These are phyloP conservation scores for Penicillium paneum DNA, from an alignment of 2,329 filamentous ascomycete species.

Conservation along the genomic window DNA sequence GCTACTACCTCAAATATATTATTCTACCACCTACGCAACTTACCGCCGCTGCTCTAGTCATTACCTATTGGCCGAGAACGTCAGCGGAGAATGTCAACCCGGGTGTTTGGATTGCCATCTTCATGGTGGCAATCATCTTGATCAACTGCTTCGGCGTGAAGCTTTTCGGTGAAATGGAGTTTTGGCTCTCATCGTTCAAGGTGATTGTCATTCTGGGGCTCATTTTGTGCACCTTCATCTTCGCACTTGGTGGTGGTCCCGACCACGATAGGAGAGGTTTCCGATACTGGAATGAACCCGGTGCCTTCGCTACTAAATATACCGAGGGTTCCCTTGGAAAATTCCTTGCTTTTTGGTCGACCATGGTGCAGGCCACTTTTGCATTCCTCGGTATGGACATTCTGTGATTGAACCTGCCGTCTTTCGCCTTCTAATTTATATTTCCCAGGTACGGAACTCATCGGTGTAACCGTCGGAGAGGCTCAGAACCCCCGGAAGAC, in stretches of 20 bases:
- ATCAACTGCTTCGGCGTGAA: constrained; percentile 68
- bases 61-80: constrained; percentile 10
- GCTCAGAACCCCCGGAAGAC: constrained; percentile 63
- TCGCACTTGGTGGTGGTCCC: constrained; percentile 77
- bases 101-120: background rate
- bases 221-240: constrained; percentile 70
- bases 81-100: constrained; percentile 6
- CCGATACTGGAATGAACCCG: constrained; percentile 58
- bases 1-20: constrained; percentile 5
- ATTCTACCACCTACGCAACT: constrained; percentile 12
- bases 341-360: constrained; percentile 5
- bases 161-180: constrained; percentile 64
- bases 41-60: constrained; percentile 26
- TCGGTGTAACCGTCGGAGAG: constrained; percentile 60
- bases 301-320: constrained; percentile 10
- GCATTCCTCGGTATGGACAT: constrained; percentile 58
- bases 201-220: constrained; percentile 65
- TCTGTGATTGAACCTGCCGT: constrained; percentile 46
- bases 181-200: constrained; percentile 53
- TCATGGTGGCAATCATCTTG: constrained; percentile 28
- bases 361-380: constrained; percentile 51
- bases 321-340: constrained; percentile 7
- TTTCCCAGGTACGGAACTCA: constrained; percentile 64
- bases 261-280: constrained; percentile 67
- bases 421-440: constrained; percentile 42